Percentiles rank a stretch among this genome's conserved stretches.
phyloP scores from a whole-genome alignment of 345 rosid species.

The Murraya koenigii region DNA sequence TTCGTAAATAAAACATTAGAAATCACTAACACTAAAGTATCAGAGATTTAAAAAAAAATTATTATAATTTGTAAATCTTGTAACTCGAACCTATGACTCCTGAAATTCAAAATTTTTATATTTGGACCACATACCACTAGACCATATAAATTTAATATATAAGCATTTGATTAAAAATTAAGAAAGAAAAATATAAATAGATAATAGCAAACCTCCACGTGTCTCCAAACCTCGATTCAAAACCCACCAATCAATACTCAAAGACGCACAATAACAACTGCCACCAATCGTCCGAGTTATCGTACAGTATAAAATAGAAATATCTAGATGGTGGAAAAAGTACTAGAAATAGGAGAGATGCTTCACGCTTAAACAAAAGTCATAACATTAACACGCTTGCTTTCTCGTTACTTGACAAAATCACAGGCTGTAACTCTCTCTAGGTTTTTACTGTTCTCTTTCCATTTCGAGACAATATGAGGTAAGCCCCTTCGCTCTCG shows the following conservation, averaged over 20 bases:
- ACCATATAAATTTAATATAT: too few species aligned
- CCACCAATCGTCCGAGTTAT: background rate
- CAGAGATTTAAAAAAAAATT: too few species aligned
- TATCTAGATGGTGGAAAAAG: conserved; percentile 10
- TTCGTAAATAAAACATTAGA: too few species aligned
- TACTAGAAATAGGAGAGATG: conserved; percentile 9
- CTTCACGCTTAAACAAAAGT: background rate
- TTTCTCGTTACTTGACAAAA: background rate
- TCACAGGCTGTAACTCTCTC: background rate
- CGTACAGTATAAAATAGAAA: background rate
- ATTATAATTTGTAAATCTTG: too few species aligned
- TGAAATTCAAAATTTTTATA: too few species aligned
- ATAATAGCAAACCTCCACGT: too few species aligned
- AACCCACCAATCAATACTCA: background rate
- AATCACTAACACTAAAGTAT: too few species aligned
- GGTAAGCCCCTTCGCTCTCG: conserved; percentile 23
- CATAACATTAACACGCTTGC: background rate
- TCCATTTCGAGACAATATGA: conserved; percentile 29
- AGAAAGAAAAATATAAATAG: too few species aligned
- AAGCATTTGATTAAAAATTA: too few species aligned
- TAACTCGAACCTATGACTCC: too few species aligned
- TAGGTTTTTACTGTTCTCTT: conserved; percentile 34
- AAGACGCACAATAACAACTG: too few species aligned
- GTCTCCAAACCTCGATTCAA: background rate
- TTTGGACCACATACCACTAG: too few species aligned